These are phyloP conservation scores for Euphorbia tirucalli DNA, from an alignment of 345 rosid genomes.

Conservation along the genomic window DNA sequence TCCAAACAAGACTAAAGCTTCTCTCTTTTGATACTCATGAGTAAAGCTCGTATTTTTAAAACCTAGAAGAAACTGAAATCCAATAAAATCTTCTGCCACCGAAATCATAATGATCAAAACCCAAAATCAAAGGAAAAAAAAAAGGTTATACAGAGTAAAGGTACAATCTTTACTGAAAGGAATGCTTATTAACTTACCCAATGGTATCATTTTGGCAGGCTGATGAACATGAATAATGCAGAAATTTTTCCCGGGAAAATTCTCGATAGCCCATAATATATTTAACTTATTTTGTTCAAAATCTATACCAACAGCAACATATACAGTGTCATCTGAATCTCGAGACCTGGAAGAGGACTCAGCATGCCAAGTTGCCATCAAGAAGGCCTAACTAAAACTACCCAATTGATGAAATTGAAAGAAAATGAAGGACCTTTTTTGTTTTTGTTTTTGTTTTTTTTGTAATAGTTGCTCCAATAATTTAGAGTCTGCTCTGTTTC, in stretches of 20 bases:
- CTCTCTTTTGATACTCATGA: not conserved
- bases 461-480: not conserved
- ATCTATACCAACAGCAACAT: slow-evolving; percentile 58
- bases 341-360: slow-evolving; percentile 15
- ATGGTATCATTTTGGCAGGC: slow-evolving; percentile 6
- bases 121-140: not conserved
- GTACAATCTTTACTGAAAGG: not conserved
- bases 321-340: slow-evolving; percentile 38
- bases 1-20: not conserved
- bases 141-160: not conserved
- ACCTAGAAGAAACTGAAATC: not conserved
- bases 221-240: slow-evolving; percentile 43
- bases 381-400: not conserved
- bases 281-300: slow-evolving; percentile 44
- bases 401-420: not conserved
- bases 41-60: not conserved
- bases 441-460: not conserved
- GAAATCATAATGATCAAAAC: not conserved
- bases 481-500: not conserved
- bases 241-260: slow-evolving; percentile 39
- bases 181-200: slow-evolving; percentile 13
- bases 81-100: not conserved
- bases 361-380: slow-evolving; percentile 5
- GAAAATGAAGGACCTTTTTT: not conserved
- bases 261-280: slow-evolving; percentile 51